Conservation (phyloP, 2,329 filamentous ascomycete genomes). For the Pyricularia grisea region DNA sequence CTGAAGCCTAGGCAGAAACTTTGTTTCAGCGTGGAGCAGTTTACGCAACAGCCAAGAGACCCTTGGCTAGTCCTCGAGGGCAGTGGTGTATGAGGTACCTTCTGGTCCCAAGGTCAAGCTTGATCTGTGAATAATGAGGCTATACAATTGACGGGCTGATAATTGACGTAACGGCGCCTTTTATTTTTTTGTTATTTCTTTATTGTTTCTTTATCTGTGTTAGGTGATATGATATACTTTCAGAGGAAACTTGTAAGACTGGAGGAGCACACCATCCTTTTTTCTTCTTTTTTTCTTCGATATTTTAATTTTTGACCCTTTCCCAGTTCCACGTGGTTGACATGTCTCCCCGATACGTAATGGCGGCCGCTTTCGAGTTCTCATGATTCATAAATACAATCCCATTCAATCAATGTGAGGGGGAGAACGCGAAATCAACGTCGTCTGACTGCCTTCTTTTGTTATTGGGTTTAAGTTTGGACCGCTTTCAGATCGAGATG, state of each 20-base stretch:
- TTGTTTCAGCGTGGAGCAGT: not conserved
- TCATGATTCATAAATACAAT: not conserved
- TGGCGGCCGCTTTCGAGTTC: not conserved
- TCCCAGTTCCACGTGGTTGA: not conserved
- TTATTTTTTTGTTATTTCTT: too few species aligned
- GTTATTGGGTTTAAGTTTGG: not conserved
- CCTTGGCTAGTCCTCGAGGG: not conserved
- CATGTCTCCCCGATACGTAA: not conserved
- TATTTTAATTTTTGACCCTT: not conserved
- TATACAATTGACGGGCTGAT: too few species aligned
- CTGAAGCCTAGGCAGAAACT: not conserved
- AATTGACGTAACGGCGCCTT: too few species aligned
- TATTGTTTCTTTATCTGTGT: too few species aligned
- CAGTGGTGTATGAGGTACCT: not conserved
- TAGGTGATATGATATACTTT: not conserved
- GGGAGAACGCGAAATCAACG: not conserved
- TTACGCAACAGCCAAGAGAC: not conserved
- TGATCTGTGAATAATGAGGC: not conserved
- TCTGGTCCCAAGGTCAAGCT: not conserved
- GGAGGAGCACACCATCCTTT: not conserved
- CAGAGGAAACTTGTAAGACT: not conserved
- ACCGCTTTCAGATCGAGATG: not conserved
- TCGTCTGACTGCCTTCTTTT: not conserved
- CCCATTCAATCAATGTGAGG: too few species aligned
- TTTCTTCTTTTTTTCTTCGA: not conserved